Base-by-base conservation (phyloP, 78 protist species). In the Dictyostelium intermedium region DNA sequence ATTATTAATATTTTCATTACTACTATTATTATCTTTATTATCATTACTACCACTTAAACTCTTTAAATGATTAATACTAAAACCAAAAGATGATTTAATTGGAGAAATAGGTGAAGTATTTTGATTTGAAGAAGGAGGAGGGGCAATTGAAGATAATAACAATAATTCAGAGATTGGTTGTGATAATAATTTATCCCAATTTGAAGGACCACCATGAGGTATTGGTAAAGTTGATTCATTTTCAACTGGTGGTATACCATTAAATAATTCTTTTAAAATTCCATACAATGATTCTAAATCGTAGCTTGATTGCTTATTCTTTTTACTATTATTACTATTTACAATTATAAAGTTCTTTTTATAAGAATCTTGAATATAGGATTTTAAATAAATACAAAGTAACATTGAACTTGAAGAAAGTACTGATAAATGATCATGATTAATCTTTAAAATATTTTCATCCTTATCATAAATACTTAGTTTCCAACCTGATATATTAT, bases 401-500 rank as follows among this genome's bases (percentile, higher is more conserved):
- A 77, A 35, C 37, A 77, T 43, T 35, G 82, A 77, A 35, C 20
- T 23, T 10, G 50, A n/a, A 41, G 82, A 41, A 5, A 77, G 27
- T 11, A 77, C 30, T 18, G 82, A 77, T 25, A 77, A 41, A 43
- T 77, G 82, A n/a, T 77, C 82, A 25, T 77, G 82, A 39, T 37
- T 23, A 11, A 77, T 41, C 32, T n/a, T n/a, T 23, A 77, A 41
- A n/a, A 2, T 11, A 77, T 77, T 77, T 77, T 20, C 18, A n/a
- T 77, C 82, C 18, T 77, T 77, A 13, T 77, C 82, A 39, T 77
- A 77, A 18, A 18, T 77, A 23, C 39, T 39, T n/a, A 77, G 11
- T 32, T 89, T 80, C 94, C 94, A 89, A 1, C 60, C 81, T 14
- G 83, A 72, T 20, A 89, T 80, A 80, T 80, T 63, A 45, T 78